Conservation (phyloP, 441 rosid species). For the Dalechampia spathulata region DNA sequence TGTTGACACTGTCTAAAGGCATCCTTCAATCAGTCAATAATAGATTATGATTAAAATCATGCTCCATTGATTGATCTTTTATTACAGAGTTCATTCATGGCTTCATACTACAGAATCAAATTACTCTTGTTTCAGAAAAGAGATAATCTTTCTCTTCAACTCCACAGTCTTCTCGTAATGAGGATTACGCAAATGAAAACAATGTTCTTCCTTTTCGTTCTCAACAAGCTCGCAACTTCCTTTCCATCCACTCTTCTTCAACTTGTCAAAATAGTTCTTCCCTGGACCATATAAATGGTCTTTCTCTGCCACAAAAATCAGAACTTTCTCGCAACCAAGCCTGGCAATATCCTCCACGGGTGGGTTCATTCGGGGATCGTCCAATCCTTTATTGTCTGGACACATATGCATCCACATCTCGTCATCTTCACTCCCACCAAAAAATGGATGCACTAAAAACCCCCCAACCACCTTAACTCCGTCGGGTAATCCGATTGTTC, state of each 20-base stretch:
- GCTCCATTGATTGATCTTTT: background rate
- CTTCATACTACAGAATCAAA: background rate
- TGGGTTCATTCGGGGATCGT: conserved; percentile 36
- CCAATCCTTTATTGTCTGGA: conserved; percentile 21
- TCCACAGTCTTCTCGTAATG: conserved; percentile 18
- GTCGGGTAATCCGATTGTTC: conserved; percentile 20
- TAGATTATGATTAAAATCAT: background rate
- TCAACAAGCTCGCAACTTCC: conserved; percentile 29
- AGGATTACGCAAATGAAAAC: conserved; percentile 20
- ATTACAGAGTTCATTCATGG: background rate
- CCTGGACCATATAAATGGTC: conserved; percentile 25
- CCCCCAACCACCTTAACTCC: conserved; percentile 26
- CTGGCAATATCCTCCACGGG: conserved; percentile 21
- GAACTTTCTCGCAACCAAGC: conserved; percentile 31
- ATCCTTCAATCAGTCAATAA: background rate
- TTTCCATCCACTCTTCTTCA: conserved; percentile 33
- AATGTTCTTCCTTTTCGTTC: conserved; percentile 18
- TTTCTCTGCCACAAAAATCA: conserved; percentile 33
- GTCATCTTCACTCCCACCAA: conserved; percentile 34
- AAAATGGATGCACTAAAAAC: conserved; percentile 31
- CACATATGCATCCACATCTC: conserved; percentile 36
- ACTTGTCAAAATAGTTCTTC: conserved; percentile 21
- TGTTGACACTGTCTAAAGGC: background rate
- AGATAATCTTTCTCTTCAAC: conserved; percentile 23
- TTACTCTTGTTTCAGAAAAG: conserved; percentile 24